A percentile compares a stretch with the other conserved stretches of the same genome.
Conservation (phyloP, 345 rosid genomes). For the Gossypium longicalyx region DNA sequence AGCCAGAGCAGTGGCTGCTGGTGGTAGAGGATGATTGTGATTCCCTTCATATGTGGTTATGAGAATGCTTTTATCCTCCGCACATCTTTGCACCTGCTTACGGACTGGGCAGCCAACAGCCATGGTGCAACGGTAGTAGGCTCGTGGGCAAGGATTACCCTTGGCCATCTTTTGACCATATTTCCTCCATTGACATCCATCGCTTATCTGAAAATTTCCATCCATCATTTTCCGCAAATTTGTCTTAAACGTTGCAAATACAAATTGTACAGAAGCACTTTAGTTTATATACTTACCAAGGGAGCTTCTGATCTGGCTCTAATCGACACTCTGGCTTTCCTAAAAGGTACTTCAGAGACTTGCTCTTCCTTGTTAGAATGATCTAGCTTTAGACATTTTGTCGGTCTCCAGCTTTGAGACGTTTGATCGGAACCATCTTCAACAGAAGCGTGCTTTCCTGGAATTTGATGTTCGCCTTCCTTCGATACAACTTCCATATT, state of each 20-base stretch:
- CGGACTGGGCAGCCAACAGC: conserved; percentile 83
- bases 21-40: conserved; percentile 95
- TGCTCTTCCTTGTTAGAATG: conserved; percentile 44
- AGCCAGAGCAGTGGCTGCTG: conserved; percentile 86
- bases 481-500: conserved; percentile 32
- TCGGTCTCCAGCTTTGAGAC: conserved; percentile 42
- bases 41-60: conserved; percentile 92
- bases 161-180: conserved; percentile 84
- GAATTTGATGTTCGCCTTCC: conserved; percentile 24
- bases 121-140: conserved; percentile 86
- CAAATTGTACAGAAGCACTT: neutral
- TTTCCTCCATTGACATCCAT: conserved; percentile 89
- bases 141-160: conserved; percentile 83
- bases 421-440: conserved; percentile 39
- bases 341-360: conserved; percentile 39
- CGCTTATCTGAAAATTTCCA: conserved; percentile 39
- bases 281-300: conserved; percentile 26
- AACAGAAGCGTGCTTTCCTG: conserved; percentile 24
- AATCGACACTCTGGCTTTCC: conserved; percentile 62
- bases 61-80: conserved; percentile 70
- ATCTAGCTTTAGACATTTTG: conserved; percentile 43
- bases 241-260: neutral
- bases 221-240: neutral
- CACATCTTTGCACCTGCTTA: conserved; percentile 90
- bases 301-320: conserved; percentile 52